Evolutionary conservation across 164 flowering plant genomes (phyloP).

Genomic region (Stephania cephalantha): DNA sequence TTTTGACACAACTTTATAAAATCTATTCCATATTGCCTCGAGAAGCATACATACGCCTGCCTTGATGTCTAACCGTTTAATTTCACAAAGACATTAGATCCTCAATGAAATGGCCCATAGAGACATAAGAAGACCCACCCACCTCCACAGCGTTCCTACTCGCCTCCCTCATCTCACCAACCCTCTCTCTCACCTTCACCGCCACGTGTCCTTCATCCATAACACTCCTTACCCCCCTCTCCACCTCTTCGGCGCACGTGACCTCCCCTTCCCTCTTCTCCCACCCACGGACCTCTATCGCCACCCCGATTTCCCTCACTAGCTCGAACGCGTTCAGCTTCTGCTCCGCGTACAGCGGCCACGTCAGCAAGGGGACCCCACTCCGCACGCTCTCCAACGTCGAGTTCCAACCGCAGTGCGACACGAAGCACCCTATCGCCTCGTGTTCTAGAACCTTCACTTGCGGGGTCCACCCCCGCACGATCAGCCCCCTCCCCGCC

Average conservation of each 20-base stretch:
- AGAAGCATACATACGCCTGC: no score
- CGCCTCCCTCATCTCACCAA: background rate
- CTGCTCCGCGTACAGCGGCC: constrained; percentile 22
- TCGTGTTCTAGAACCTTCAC: constrained; percentile 8
- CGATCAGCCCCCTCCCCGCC: constrained; percentile 10
- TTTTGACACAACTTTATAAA: no score
- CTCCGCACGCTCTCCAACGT: constrained; percentile 14
- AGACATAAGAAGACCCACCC: background rate
- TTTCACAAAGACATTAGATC: background rate
- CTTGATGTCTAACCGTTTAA: no score
- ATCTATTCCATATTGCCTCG: no score
- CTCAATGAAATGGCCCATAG: background rate
- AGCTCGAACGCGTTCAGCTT: constrained; percentile 11
- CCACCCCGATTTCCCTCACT: constrained; percentile 13
- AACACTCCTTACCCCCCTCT: background rate
- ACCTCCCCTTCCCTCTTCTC: no score
- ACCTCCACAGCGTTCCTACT: background rate
- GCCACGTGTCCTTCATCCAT: background rate
- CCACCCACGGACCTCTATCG: background rate
- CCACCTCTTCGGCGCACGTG: background rate
- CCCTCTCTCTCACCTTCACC: background rate
- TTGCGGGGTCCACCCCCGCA: constrained; percentile 11
- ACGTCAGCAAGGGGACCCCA: constrained; percentile 15
- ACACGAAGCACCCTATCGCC: constrained; percentile 19
- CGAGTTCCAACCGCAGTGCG: constrained; percentile 21